Conservation (phyloP, 371 early-diverging fungal species). For the Haplosporangium sp. region DNA sequence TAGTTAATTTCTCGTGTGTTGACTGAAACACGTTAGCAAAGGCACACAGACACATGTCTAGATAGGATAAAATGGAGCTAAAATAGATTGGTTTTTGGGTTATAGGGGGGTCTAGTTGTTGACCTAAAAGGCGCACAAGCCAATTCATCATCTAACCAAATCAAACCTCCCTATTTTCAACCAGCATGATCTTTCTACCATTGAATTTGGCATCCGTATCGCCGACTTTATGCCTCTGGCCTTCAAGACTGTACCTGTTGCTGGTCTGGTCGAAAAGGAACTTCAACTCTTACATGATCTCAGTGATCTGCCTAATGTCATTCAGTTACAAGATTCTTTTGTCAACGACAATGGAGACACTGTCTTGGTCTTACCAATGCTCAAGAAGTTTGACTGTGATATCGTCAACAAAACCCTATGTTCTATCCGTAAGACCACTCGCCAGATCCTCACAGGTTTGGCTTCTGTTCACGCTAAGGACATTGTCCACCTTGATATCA, state of each 20-base stretch:
- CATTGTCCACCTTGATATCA: slow-evolving; percentile 76
- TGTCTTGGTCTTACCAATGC: slow-evolving; percentile 71
- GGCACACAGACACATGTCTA: slow-evolving; percentile 43
- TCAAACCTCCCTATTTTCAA: background rate
- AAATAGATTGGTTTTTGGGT: background rate
- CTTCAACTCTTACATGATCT: slow-evolving; percentile 59
- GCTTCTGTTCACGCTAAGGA: slow-evolving; percentile 62
- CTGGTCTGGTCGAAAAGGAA: slow-evolving; percentile 65
- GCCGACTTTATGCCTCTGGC: slow-evolving; percentile 67
- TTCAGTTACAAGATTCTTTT: slow-evolving; percentile 68
- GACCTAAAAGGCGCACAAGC: slow-evolving; percentile 28
- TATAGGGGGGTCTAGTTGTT: background rate
- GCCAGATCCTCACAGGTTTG: slow-evolving; percentile 62
- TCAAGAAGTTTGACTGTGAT: slow-evolving; percentile 53
- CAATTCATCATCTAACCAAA: background rate
- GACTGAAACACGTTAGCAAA: background rate
- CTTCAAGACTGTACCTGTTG: slow-evolving; percentile 69
- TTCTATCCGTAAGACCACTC: slow-evolving; percentile 46
- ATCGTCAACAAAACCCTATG: slow-evolving; percentile 49
- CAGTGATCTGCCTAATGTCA: slow-evolving; percentile 59
- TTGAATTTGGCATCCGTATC: slow-evolving; percentile 71
- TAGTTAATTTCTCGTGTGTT: slow-evolving; percentile 18
- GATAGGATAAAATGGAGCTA: slow-evolving; percentile 11
- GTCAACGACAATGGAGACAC: slow-evolving; percentile 61
- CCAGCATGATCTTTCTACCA: slow-evolving; percentile 52